These are phyloP conservation scores for Ailanthus altissimus DNA, from an alignment of 345 rosid genomes.

Conservation along the genomic window DNA sequence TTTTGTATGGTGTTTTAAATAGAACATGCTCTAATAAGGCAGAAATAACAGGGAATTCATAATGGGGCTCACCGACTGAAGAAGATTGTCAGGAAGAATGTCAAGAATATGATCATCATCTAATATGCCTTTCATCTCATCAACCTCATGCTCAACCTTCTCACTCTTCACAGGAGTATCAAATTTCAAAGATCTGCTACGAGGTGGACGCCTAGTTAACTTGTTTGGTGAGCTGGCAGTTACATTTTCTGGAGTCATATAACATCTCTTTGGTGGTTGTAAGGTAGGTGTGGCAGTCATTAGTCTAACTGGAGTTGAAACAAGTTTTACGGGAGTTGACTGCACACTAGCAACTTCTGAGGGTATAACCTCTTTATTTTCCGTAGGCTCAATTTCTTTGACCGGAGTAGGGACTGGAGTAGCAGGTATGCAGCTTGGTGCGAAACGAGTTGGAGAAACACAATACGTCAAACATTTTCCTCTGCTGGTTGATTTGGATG, in stretches of 20 bases:
- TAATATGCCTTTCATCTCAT: slow-evolving; percentile 26
- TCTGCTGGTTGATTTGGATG: slow-evolving; percentile 18
- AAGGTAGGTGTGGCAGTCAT: slow-evolving; percentile 47
- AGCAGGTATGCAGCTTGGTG: slow-evolving; percentile 20
- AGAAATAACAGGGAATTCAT: neutral
- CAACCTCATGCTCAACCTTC: slow-evolving; percentile 24
- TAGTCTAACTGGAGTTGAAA: slow-evolving; percentile 53
- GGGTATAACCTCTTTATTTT: slow-evolving; percentile 25
- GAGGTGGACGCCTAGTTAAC: slow-evolving; percentile 60
- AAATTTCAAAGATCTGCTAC: slow-evolving; percentile 63
- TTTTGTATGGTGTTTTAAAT: slow-evolving; percentile 1
- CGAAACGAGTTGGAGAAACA: slow-evolving; percentile 13
- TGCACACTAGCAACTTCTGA: slow-evolving; percentile 26
- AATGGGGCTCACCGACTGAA: slow-evolving; percentile 56
- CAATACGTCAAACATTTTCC: neutral
- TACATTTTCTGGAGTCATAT: slow-evolving; percentile 52
- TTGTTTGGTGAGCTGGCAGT: slow-evolving; percentile 44
- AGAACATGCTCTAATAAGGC: neutral
- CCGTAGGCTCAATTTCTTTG: slow-evolving; percentile 30
- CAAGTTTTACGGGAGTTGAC: slow-evolving; percentile 69
- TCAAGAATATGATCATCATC: slow-evolving; percentile 50
- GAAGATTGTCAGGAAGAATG: slow-evolving; percentile 56
- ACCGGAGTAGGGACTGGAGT: slow-evolving; percentile 58
- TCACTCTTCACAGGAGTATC: slow-evolving; percentile 44
- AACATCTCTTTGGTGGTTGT: slow-evolving; percentile 51